Evolutionary conservation across 495 filamentous ascomycete genomes (phyloP).

Genomic region (Penicillium diatomitis): DNA sequence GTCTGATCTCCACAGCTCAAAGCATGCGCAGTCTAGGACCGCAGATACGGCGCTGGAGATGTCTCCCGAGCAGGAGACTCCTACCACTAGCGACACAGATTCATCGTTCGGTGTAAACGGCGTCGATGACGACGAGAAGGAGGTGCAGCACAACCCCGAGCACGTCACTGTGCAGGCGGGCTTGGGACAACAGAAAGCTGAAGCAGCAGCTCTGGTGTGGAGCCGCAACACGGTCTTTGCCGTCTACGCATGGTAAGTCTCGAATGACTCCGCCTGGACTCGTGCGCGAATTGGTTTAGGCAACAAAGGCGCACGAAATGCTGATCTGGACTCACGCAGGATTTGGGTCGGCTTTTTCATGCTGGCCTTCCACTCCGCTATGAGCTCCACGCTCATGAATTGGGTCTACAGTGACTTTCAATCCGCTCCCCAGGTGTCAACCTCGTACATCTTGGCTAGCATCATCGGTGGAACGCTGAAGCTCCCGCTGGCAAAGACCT

Average conservation of each 20-base stretch:
- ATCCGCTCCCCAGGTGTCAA: constrained; percentile 28
- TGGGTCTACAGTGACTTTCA: constrained; percentile 29
- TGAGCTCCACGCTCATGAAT: constrained; percentile 26
- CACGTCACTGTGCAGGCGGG: constrained; percentile 19
- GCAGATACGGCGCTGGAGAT: neutral
- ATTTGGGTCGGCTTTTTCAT: constrained; percentile 39
- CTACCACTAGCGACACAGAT: neutral
- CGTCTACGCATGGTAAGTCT: constrained; percentile 32
- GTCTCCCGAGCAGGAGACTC: neutral
- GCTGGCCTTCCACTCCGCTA: constrained; percentile 29
- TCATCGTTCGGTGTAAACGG: constrained; percentile 5
- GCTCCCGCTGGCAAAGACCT: constrained; percentile 56
- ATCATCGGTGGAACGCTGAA: constrained; percentile 60
- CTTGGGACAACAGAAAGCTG: constrained; percentile 32
- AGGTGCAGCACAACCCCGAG: constrained; percentile 12
- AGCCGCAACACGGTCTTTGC: constrained; percentile 18
- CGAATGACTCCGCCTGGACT: neutral
- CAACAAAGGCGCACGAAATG: no score
- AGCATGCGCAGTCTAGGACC: neutral
- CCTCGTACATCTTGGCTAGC: constrained; percentile 26
- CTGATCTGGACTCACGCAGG: constrained; percentile 5
- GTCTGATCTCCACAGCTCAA: neutral
- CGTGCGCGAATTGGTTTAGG: no score
- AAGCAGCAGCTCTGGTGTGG: constrained; percentile 38
- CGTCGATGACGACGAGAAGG: constrained; percentile 17